These are phyloP conservation scores for Cutaneotrichosporon arboriforme DNA, from an alignment of 1,284 basidiomycete genomes.

Conservation along the genomic window DNA sequence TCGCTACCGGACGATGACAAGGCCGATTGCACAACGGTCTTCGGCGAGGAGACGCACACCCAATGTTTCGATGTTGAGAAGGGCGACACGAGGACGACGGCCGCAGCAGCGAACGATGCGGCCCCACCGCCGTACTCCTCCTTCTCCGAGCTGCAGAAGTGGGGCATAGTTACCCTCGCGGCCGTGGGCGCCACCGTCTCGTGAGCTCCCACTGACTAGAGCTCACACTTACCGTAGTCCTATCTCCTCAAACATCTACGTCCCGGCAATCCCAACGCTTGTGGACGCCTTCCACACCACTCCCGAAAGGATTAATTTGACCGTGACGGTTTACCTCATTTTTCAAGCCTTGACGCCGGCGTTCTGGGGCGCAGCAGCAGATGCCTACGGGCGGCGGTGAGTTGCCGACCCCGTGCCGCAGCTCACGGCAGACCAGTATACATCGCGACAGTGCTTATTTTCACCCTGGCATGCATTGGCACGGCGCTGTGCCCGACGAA, in stretches of 20 bases:
- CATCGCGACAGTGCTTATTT: conserved; percentile 32
- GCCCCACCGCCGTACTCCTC: conserved; percentile 21
- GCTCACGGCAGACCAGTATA: conserved; percentile 25
- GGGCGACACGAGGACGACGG: conserved; percentile 17
- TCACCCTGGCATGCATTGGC: conserved; percentile 31
- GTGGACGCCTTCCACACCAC: conserved; percentile 27
- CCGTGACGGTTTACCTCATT: conserved; percentile 38
- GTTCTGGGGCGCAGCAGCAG: conserved; percentile 35
- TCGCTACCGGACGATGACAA: no score
- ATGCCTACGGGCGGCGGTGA: conserved; percentile 27
- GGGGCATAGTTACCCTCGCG: conserved; percentile 34
- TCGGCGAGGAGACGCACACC: no score
- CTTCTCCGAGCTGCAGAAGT: conserved; percentile 31
- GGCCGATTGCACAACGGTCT: no score
- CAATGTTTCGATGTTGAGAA: conserved; percentile 17
- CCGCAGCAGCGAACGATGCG: not conserved
- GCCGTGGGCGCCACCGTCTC: conserved; percentile 35
- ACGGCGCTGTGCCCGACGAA: conserved; percentile 36
- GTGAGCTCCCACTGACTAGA: conserved; percentile 12
- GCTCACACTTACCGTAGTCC: conserved; percentile 27
- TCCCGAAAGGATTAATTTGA: conserved; percentile 35
- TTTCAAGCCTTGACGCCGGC: conserved; percentile 40
- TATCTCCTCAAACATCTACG: conserved; percentile 39
- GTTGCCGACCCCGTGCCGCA: not conserved
- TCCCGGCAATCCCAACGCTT: conserved; percentile 35